Evolutionary conservation across 73 alveolate genomes (phyloP), one percentile per base, ranked within the genome.

Genomic region (Paramecium sexaurelia): DNA sequence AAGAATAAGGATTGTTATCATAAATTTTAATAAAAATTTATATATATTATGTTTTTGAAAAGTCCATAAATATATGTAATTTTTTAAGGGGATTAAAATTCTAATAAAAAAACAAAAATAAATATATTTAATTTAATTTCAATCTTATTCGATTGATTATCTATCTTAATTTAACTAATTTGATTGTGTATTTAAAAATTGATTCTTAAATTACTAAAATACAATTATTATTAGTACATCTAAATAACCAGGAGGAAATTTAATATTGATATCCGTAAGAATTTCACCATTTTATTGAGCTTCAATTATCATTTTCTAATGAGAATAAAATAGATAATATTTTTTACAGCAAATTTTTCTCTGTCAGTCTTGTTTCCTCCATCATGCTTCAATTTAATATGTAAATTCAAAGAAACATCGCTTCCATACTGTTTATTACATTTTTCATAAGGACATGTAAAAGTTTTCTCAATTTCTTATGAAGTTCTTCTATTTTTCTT

Each of bases 331-430:
- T 36, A 27, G 27, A 40, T n/a, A 13, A 55, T 32, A 13, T 61
- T n/a, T 17, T 66, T 41, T 92, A 87, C 94, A 24, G 98, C 98
- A 20, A 94, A 85, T 83, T 94, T 95, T 83, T 95, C 98, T 87
- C 98, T 94, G 24, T 95, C 98, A 10, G 98, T 95, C 51, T 95
- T 95, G 47, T 95, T 95, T 1, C 98, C 98, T 40, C 96, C 98
- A 78, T 92, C 88, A 66, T 95, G 98, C 57, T 95, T 95, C 7
- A 94, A 61, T 67, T 94, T 95, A 45, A 95, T 93, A 45, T 95
- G 98, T 5, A 95, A 55, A 84, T 94, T 95, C 43, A 95, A 73
- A 13, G 97, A 94, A 11, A 95, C 97, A 56, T 95, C 98, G 11
- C 97, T 93, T 26, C 98, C 98, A 83, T 94, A 95, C 66, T 66